Conservation (phyloP, 2,329 filamentous ascomycete genomes). For the Arachnopeziza araneosa region DNA sequence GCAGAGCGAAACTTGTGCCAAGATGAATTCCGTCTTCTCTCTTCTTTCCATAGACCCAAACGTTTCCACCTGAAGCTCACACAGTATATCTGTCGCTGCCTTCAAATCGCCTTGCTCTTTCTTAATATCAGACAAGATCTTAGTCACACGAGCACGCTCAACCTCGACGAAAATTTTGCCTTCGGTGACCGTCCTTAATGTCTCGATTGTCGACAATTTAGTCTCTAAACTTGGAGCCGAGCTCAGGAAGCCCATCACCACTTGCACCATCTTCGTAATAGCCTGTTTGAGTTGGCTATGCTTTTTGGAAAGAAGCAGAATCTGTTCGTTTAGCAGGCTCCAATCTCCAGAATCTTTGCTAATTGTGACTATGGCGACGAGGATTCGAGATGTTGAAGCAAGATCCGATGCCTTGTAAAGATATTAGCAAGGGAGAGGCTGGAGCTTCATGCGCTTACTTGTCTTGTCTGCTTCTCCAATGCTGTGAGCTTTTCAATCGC, state of each 20-base stretch:
- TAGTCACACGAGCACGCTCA: slow-evolving; percentile 90
- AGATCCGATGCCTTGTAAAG: slow-evolving; percentile 79
- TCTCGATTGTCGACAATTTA: slow-evolving; percentile 92
- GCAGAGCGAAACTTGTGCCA: slow-evolving; percentile 89
- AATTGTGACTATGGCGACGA: slow-evolving; percentile 86
- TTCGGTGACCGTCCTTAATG: slow-evolving; percentile 90
- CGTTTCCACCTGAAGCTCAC: slow-evolving; percentile 96
- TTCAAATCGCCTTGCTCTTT: slow-evolving; percentile 90
- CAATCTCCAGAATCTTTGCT: slow-evolving; percentile 92
- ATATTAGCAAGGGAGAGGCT: slow-evolving; percentile 24
- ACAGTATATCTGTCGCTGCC: slow-evolving; percentile 85
- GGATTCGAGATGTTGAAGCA: slow-evolving; percentile 83
- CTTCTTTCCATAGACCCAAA: slow-evolving; percentile 96
- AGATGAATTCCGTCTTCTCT: slow-evolving; percentile 98
- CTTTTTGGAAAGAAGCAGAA: slow-evolving; percentile 94
- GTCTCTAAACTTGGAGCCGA: slow-evolving; percentile 78
- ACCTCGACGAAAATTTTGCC: slow-evolving; percentile 99
- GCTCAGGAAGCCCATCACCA: slow-evolving; percentile 87
- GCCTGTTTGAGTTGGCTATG: slow-evolving; percentile 99
- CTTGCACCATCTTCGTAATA: slow-evolving; percentile 98
- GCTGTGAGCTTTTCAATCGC: slow-evolving; percentile 89
- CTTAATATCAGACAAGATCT: slow-evolving; percentile 95
- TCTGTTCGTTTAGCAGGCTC: slow-evolving; percentile 93
- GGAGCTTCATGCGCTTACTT: slow-evolving; percentile 49
- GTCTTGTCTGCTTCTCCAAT: slow-evolving; percentile 95